Evolutionary conservation across 208 protist species (phyloP), one percentile per base, ranked within the genome.

Genomic region (Leishmania martiniquensis): DNA sequence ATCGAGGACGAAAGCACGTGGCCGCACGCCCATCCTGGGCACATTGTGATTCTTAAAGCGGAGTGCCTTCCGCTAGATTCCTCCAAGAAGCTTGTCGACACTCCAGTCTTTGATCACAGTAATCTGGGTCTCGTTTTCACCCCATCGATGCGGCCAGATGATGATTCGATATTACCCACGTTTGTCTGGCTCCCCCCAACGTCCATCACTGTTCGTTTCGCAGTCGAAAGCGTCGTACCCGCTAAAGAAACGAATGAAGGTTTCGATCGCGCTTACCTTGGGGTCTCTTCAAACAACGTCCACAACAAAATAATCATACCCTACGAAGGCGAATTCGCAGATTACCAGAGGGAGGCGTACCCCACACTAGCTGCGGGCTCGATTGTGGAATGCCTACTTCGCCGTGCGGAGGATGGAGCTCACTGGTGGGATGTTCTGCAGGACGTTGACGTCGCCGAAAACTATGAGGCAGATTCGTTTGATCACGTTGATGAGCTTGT

Each of bases 361-460:
- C 88, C 82, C n/a, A 69, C 82, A 37, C 47, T 97, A 29, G 75
- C 57, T 29, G 78, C 20, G 10, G 87, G 85, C 29, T 86, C 80
- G 66, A 54, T 93, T 45, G 73, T 95, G 45, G 86, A 96, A 54
- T 97, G 93, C 72, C 67, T 96, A 34, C 83, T 94, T 32, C 80
- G 83, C 37, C 79, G 87, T 63, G 87, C 85, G 42, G 77, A 93
- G 72, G 91, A 97, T 72, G 91, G 89, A 4, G 84, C 91, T 47
- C 93, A 96, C 78, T 97, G 93, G 93, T 97, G 93, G 92, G 92
- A 96, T 83, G 74, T 95, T 60, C 51, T 97, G 67, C 85, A 85
- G 49, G 80, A 83, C 39, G 86, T 84, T 0, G 80, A 88, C 76
- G 44, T 71, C 29, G 47, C 63, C 15, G 81, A 84, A n/a, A 83